Evolutionary conservation across 345 rosid species (phyloP), one percentile per base, ranked within the genome.

Genomic region (Mangifera indica): DNA sequence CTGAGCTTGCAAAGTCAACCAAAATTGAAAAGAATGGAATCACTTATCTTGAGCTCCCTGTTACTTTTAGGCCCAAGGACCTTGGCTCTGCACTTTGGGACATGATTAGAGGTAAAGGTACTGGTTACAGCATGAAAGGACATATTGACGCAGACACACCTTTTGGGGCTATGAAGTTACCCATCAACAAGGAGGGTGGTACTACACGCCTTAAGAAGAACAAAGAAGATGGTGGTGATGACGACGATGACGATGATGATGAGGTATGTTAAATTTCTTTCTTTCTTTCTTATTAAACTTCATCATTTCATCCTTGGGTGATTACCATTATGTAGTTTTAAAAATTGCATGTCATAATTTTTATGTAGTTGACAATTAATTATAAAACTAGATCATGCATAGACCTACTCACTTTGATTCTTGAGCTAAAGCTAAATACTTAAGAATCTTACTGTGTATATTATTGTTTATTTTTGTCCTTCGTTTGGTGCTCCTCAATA

Each of bases 41-140:
- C 6, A 80, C 75, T 25, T 52, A 63, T 60, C 53, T 96, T n/a
- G 89, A 91, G 6, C 70, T 96, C 56, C 99, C 98, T 0, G 84
- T 96, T 73, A 84, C 93, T 57, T 96, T 96, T 74, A 83, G 83
- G 82, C 99, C 99, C 24, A 96, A 93, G 85, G 99, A 96, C 58
- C 89, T 89, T 74, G 99, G 99, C 67, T 92, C 98, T 10, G 95
- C 98, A 0, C 86, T 96, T 18, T 96, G 99, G 99, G 99, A 96
- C 81, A 87, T 96, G 96, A 96, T 96, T 13, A 87, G 94, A 72
- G 99, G 99, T 48, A 96, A 72, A 78, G 98, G 98, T 57, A 93
- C 97, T 9, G 94, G 97, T 18, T 93, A 96, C 81, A 74, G 85
- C 48, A 88, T 96, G 78, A 96, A 91, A 84, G 99, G 98, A 51